Evolutionary conservation across 192 early-diverging fungal species (phyloP).

Genomic region (Allomyces macrogynus): DNA sequence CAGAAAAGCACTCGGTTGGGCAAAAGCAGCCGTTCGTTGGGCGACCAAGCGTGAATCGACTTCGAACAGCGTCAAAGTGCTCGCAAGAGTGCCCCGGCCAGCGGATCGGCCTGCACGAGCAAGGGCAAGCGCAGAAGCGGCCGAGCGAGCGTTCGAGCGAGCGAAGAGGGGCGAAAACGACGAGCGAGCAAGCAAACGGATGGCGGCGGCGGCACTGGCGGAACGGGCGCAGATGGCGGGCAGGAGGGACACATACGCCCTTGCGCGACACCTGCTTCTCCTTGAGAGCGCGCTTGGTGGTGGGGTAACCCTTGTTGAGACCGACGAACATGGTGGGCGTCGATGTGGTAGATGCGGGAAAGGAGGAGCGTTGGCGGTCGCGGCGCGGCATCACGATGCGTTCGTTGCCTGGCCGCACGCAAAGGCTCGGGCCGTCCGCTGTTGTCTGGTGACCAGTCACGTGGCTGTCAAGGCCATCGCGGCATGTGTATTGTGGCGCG

Average conservation of each 20-base stretch:
- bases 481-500: too few relatives aligned
- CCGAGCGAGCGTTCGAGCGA: conserved; percentile 2
- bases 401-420: too few relatives aligned
- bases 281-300: conserved; percentile 46
- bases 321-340: conserved; percentile 39
- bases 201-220: conserved; percentile 6
- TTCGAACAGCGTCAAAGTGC: too few relatives aligned
- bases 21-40: neutral
- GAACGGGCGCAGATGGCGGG: neutral
- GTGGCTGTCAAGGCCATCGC: too few relatives aligned
- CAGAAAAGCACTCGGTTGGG: neutral
- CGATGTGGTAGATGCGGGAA: neutral
- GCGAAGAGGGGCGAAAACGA: conserved; percentile 10
- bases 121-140: conserved; percentile 8
- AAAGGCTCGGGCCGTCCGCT: too few relatives aligned
- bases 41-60: too few relatives aligned
- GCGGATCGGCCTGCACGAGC: conserved; percentile 1
- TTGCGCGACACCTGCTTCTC: conserved; percentile 55
- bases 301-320: conserved; percentile 83
- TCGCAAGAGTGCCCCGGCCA: neutral
- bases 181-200: conserved; percentile 12
- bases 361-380: neutral
- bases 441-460: too few relatives aligned
- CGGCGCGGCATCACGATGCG: too few relatives aligned
- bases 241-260: conserved; percentile 41